Evolutionary conservation across 2,329 filamentous ascomycete species (phyloP), one percentile per base, ranked within the genome.

Genomic region (Epichloe gansuensis): DNA sequence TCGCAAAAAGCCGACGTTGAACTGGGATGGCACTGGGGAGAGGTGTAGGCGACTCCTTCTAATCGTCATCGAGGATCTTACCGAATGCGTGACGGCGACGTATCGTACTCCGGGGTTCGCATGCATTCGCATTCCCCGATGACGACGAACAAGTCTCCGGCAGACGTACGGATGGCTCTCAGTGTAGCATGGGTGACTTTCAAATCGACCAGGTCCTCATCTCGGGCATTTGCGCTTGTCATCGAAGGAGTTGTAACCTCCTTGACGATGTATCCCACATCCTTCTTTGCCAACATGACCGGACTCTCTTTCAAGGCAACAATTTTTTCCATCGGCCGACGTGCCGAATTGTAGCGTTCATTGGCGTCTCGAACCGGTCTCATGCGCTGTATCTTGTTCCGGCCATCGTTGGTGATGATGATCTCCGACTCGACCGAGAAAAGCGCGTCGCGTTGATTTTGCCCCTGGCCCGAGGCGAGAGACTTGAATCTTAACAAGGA

Each of bases 371-470:
- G 23, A 4, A 31, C 12, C 17, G 34, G 34, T 39, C 9, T 12
- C 34, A 52, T 25, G 5, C 50, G 42, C 9, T 37, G 43, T 39
- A 52, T 34, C 28, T 31, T 7, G 9, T 15, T 13, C 3, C 15
- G 13, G 7, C 44, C 35, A 34, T 39, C 13, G 6, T 21, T 21
- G 21, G 12, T 34, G 9, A 47, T 17, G 23, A 48, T 25, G 11
- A 53, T 21, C 25, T 53, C 51, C 3, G 50, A 21, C 44, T 53
- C 51, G 12, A 49, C 39, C 28, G 49, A 44, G 23, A 31, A 31
- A 35, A 50, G 21, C n/a, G 11, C 21, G 21, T 42, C 48, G 17
- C 2, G 23, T 8, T 9, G 21, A 17, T 39, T 21, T 39, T 42
- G 13, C 13, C 15, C 15, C 4, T 23, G 13, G 23, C 15, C 9